Base-by-base conservation (phyloP, 108 stramenopile genomes). In the Poteriospumella lacustris region DNA sequence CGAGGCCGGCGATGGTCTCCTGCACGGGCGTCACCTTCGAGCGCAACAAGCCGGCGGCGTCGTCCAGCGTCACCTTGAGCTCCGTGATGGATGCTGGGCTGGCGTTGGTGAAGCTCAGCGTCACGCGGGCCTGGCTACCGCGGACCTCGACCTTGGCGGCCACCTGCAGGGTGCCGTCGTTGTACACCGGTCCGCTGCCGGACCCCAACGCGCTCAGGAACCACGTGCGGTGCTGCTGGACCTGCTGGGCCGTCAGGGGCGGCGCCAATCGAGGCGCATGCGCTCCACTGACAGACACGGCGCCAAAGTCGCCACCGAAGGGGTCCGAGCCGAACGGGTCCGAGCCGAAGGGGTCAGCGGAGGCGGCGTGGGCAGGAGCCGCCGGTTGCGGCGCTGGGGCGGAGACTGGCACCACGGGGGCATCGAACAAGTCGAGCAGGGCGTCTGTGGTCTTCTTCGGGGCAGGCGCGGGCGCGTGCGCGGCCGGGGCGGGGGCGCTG, bases 141-240 rank as follows among this genome's bases (percentile, higher is more conserved):
- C 73, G 70, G 3, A 73, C 41, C 42, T 73, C 70, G 36, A 73
- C 44, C 5, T 38, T 5, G 42, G n/a, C 12, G 42, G 70, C 70
- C 3, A 73, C 47, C 42, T 73, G 70, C 28, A 73, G 42, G 36
- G 47, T 73, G 28, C 70, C 70, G 36, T 73, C 70, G 31, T 73
- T 34, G 36, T 73, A 73, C 40, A 73, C 9, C 31, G 70, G 70
- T 42, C 70, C 70, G 19, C 24, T 24, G 31, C 33, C 42, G 12
- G 3, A 5, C 38, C 26, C 5, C 31, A 56, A 28, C 9, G 41
- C 41, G 5, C 3, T 24, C 42, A 29, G 12, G 9, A 5, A 73
- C 70, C 70, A 73, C 3, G 36, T 12, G 9, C 36, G 26, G 33
- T 73, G 70, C 42, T 73, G 70, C 47, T 3, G 3, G 5, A 73